Base-by-base conservation (phyloP, 2,329 filamentous ascomycete genomes). In the Colletotrichum falcatum region DNA sequence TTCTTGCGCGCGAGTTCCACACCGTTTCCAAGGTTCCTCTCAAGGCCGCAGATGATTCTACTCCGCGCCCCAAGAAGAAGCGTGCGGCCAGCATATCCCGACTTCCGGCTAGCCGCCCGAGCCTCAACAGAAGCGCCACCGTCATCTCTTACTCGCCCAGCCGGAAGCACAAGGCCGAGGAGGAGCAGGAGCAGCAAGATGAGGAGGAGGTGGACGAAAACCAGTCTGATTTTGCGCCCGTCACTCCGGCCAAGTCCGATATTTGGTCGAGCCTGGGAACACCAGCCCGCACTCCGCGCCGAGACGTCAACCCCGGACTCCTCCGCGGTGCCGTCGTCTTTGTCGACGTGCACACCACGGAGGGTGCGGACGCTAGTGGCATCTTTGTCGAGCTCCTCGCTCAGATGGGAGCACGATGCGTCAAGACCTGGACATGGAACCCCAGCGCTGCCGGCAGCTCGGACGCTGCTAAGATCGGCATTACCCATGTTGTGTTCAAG, bases 401-500 rank as follows among this genome's bases (percentile, higher is more conserved):
- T 11, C 89, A 94, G 76, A 94, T 97, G 89, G 94, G 94, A 14
- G 94, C 94, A 26, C 88, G 89, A 55, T 94, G 93, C 75, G 87
- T 95, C 53, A 93, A 91, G 80, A 86, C 85, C 18, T 96, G 94
- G 94, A 83, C 84, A 54, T 95, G 92, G 91, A 91, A 91, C 76
- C 89, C 89, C 8, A 80, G 69, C 63, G 81, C 79, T 55, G 70
- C 78, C 26, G 74, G 77, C 3, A 74, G 75, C 30, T 76, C 77
- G 7, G 78, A 80, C 18, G 78, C 79, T 51, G 78, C 78, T 59
- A 92, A 90, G 78, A 83, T 94, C 70, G 92, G 91, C 6, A 93
- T 97, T 75, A 97, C 94, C 0, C 94, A 97, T 77, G 92, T 97
- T 9, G 89, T 97, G 8, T 97, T 91, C 84, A 97, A 97, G 79